Conservation (phyloP, 2,329 filamentous ascomycete species). For the Calonectria hongkongensis region DNA sequence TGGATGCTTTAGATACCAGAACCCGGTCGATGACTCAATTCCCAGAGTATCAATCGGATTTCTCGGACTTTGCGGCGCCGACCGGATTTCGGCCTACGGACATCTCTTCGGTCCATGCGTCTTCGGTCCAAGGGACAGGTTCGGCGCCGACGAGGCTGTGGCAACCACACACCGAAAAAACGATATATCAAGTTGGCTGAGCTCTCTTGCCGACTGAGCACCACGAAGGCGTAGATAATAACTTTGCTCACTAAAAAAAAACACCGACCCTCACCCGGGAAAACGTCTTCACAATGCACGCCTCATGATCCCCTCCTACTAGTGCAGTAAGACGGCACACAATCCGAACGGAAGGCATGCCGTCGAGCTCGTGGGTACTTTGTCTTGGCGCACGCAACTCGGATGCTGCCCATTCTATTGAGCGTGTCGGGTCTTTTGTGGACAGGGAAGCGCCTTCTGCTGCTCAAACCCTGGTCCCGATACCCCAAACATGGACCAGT, state of each 20-base stretch:
- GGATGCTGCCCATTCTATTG: slow-evolving; percentile 1
- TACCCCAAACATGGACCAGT: slow-evolving; percentile 35
- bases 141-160: slow-evolving; percentile 35
- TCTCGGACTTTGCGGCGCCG: slow-evolving; percentile 25
- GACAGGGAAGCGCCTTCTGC: slow-evolving; percentile 36
- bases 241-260: not conserved
- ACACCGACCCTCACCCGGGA: not conserved
- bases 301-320: slow-evolving; percentile 31
- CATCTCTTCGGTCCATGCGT: slow-evolving; percentile 1
- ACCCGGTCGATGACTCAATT: slow-evolving; percentile 18
- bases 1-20: not conserved
- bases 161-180: slow-evolving; percentile 11
- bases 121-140: slow-evolving; percentile 17
- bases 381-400: slow-evolving; percentile 36
- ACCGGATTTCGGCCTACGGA: slow-evolving; percentile 20
- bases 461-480: slow-evolving; percentile 21
- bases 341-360: slow-evolving; percentile 20
- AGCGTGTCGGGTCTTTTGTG: slow-evolving; percentile 1
- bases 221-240: not conserved
- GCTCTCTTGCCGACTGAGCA: not conserved
- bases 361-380: slow-evolving; percentile 9
- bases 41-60: not conserved
- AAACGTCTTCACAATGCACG: slow-evolving; percentile 5
- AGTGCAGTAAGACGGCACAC: slow-evolving; percentile 37
- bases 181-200: slow-evolving; percentile 14